Evolutionary conservation across 441 rosid genomes (phyloP), one percentile per base, ranked within the genome.

Genomic region (Omphalea diandra): DNA sequence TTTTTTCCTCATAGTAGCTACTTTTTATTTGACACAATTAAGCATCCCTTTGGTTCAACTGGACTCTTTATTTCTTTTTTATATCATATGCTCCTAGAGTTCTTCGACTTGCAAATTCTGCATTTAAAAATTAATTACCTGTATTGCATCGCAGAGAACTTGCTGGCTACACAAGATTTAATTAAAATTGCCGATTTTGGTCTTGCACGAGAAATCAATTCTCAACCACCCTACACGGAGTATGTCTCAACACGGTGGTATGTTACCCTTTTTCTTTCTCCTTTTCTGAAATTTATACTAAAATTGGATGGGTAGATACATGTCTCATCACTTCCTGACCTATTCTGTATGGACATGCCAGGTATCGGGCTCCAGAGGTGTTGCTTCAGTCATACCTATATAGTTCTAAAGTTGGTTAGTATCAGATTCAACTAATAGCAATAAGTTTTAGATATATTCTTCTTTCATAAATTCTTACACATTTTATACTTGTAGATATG

Each of bases 351-450:
- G 58, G 35, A 40, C 24, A 55, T 80, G 50, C 43, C 76, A 95
- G 99, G 97, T 95, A 95, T 76, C 83, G 97, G 53, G 99, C 99
- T 17, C 99, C 98, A 56, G 99, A 95, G 81, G 94, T 95, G 70
- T 80, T 93, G 73, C 97, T 95, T 77, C 98, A 90, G 75, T 89
- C 99, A 36, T 82, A 83, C 74, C 32, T 82, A 0, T 95, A 95
- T 77, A 71, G 84, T 63, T 83, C 91, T 38, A 89, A 95, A 93
- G 99, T 93, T 80, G 97, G 78, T 75, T 20, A 65, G 78, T 70
- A 58, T 60, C 7, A 7, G 8, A 12, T 38, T 10, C 6, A 11
- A 27, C 35, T 36, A 17, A 17, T 20, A 7, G 2, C n/a, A n/a
- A 33, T 8, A 2, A 54, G 9, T 20, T 38, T 27, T 49, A 14